A percentile compares a stretch with the other conserved stretches of the same genome.
Conservation (phyloP, 2,329 filamentous ascomycete genomes). For the Colletotrichum salicis region DNA sequence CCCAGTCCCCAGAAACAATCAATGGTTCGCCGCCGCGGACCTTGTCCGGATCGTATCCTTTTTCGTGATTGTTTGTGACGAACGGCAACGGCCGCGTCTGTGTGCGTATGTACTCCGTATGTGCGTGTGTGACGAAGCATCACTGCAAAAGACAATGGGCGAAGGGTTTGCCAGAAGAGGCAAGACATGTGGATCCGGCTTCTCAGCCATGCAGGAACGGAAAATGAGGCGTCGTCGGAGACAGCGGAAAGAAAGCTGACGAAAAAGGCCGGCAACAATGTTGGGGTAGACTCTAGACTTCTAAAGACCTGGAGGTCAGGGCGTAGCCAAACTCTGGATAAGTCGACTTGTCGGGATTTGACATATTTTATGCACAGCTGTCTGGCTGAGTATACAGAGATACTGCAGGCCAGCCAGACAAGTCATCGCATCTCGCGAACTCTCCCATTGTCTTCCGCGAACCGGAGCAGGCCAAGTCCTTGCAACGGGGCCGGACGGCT, state of each 20-base stretch:
- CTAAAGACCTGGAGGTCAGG: neutral
- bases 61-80: slow-evolving; percentile 10
- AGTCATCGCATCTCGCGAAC: slow-evolving; percentile 36
- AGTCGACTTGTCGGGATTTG: slow-evolving; percentile 22
- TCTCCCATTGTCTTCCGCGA: slow-evolving; percentile 30
- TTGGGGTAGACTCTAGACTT: neutral
- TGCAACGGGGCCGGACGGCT: slow-evolving; percentile 8
- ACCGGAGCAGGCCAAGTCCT: slow-evolving; percentile 29
- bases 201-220: neutral
- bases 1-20: neutral
- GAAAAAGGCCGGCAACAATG: neutral
- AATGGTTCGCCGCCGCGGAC: slow-evolving; percentile 8
- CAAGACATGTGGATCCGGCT: slow-evolving; percentile 2
- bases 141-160: neutral
- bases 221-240: slow-evolving; percentile 15
- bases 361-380: slow-evolving; percentile 15
- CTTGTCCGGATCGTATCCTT: slow-evolving; percentile 5
- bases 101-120: neutral
- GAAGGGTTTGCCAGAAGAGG: slow-evolving; percentile 10
- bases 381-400: neutral
- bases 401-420: slow-evolving; percentile 10
- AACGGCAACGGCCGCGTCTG: neutral
- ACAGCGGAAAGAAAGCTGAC: neutral
- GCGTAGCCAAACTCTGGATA: slow-evolving; percentile 17
- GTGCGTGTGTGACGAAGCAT: neutral